Percentiles rank a stretch among this genome's conserved stretches.
These are phyloP conservation scores for Backusella circina DNA, from an alignment of 192 early-diverging fungal genomes.

Conservation along the genomic window DNA sequence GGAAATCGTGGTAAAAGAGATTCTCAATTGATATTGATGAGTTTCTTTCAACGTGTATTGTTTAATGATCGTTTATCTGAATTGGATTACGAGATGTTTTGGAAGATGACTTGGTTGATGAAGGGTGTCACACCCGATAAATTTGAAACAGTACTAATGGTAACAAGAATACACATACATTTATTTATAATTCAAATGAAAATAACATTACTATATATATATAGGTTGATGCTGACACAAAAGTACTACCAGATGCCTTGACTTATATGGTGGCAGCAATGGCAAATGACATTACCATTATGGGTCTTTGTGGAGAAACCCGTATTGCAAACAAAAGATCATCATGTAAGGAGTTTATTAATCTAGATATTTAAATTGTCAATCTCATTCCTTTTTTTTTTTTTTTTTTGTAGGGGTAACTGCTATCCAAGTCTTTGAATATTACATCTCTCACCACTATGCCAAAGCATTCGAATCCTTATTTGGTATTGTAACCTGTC, in stretches of 20 bases:
- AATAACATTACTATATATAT: too few relatives aligned
- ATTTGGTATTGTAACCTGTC: constrained; percentile 98
- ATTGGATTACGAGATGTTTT: constrained; percentile 90
- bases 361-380: neutral
- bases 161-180: neutral
- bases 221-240: constrained; percentile 86
- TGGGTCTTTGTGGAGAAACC: constrained; percentile 98
- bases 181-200: too few relatives aligned
- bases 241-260: constrained; percentile 74
- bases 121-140: constrained; percentile 85
- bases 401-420: constrained; percentile 56
- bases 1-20: constrained; percentile 97
- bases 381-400: neutral
- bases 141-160: constrained; percentile 78
- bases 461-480: constrained; percentile 92
- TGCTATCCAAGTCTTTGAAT: constrained; percentile 94
- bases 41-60: constrained; percentile 77
- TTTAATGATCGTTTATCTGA: constrained; percentile 87
- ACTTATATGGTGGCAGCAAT: constrained; percentile 87
- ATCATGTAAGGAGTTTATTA: constrained; percentile 71
- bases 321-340: constrained; percentile 90
- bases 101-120: constrained; percentile 67
- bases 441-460: constrained; percentile 96
- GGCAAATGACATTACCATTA: constrained; percentile 86
- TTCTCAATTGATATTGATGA: constrained; percentile 87